Base-by-base conservation (phyloP, 345 rosid genomes). In the Acer saccharum region DNA sequence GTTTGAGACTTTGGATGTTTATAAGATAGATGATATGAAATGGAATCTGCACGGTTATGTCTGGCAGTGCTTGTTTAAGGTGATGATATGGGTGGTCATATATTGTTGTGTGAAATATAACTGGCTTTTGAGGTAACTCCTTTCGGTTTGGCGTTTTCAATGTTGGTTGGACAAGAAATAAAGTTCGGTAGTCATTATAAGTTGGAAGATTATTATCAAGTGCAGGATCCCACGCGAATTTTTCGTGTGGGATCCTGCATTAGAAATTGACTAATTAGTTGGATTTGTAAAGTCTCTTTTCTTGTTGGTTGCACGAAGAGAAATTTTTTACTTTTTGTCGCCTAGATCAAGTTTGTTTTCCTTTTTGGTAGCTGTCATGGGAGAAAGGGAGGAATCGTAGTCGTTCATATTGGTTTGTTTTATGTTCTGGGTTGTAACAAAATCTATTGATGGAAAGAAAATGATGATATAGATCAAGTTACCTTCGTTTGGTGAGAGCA, bases 91-190 rank as follows among this genome's bases (percentile, higher is more conserved):
- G 32, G 43, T 50, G 62, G 54, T 41, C 4, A 17, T 57, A 39
- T 57, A 2, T 7, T 2, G 64, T 21, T 20, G 2, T 20, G 7
- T 11, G 17, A 32, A 23, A 17, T 32, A 16, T 44, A 23, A 61
- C 32, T 74, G 18, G 60, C 11, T 63, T 39, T 63, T 17, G 10
- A 65, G 66, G 32, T 44, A 11, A 10, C 55, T 16, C 41, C 13
- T 63, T 74, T 6, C 9, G 18, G 41, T 14, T 73, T 41, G 35
- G 20, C 0, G 17, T n/a, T 21, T 10, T 7, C 12, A 25, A 41
- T 73, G 13, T 60, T 73, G 54, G 21, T 60, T 60, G 68, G 66
- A 73, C 68, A 25, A 41, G 64, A 21, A 73, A 72, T 1, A 16
- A 43, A 41, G 13, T 14, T 21, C 10, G 3, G 25, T 29, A 35